Evolutionary conservation across 768 basidiomycete species (phyloP).

Genomic region (Russula virescens): DNA sequence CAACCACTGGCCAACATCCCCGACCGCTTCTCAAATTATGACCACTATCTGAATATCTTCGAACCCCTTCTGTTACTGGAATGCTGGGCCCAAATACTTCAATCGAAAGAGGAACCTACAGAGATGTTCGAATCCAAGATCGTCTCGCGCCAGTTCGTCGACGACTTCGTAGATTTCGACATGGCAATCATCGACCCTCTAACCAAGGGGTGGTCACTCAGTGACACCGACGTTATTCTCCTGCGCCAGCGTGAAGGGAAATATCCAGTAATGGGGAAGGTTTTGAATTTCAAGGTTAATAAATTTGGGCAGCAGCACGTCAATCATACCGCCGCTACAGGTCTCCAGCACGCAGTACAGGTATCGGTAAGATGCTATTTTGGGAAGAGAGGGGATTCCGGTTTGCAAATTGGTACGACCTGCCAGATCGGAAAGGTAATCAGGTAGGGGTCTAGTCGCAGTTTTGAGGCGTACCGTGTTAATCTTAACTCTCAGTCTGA

Average conservation of each 20-base stretch:
- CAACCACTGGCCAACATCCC: conserved; percentile 46
- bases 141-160: conserved; percentile 60
- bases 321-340: conserved; percentile 44
- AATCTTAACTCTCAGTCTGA: conserved; percentile 50
- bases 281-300: conserved; percentile 41
- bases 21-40: conserved; percentile 54
- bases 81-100: conserved; percentile 81
- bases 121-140: conserved; percentile 59
- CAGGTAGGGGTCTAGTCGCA: conserved; percentile 47
- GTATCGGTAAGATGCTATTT: conserved; percentile 27
- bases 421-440: conserved; percentile 80
- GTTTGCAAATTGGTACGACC: conserved; percentile 53
- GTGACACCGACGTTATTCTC: conserved; percentile 83
- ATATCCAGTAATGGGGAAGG: conserved; percentile 66
- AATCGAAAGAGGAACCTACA: conserved; percentile 63
- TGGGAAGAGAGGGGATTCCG: conserved; percentile 42
- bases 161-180: conserved; percentile 82
- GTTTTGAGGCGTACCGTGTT: background rate
- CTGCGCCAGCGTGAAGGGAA: conserved; percentile 54
- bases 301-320: conserved; percentile 47
- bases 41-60: conserved; percentile 69
- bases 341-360: conserved; percentile 15
- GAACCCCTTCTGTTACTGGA: conserved; percentile 84
- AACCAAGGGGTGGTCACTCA: conserved; percentile 65
- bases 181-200: conserved; percentile 52